A percentile compares a stretch with the other conserved stretches of the same genome.
These are phyloP conservation scores for Spencermartinsiella europaea DNA, from an alignment of 805 yeast species.

Conservation along the genomic window DNA sequence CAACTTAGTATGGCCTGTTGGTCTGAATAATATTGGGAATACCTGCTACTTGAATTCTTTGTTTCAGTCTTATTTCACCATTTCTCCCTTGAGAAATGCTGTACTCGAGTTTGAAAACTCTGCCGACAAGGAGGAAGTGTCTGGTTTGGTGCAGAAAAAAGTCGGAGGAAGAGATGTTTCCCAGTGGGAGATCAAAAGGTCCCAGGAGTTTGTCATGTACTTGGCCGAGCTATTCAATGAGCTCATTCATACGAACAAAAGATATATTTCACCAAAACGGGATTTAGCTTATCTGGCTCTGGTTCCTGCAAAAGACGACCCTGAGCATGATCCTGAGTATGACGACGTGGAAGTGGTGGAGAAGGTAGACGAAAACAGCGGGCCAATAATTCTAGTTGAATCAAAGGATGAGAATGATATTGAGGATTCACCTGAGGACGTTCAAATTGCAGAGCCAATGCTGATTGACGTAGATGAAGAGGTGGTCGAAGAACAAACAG, in stretches of 20 bases:
- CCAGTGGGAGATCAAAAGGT: conserved; percentile 70
- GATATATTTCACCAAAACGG: conserved; percentile 74
- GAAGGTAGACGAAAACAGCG: background rate
- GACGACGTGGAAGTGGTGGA: conserved; percentile 1
- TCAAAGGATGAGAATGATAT: background rate
- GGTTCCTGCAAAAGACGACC: conserved; percentile 32
- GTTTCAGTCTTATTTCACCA: conserved; percentile 82
- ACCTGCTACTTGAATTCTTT: conserved; percentile 92
- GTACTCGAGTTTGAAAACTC: conserved; percentile 48
- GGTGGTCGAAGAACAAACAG: conserved; percentile 1
- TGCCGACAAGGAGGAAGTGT: conserved; percentile 12
- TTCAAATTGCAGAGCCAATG: background rate
- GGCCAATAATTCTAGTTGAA: background rate
- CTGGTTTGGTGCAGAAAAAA: conserved; percentile 46
- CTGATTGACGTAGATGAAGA: background rate
- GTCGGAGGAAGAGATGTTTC: conserved; percentile 85
- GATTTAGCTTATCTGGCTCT: conserved; percentile 88
- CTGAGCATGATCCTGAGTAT: conserved; percentile 18
- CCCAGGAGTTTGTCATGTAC: conserved; percentile 74
- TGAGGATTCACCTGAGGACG: background rate
- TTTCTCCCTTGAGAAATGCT: conserved; percentile 70
- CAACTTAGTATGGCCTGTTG: conserved; percentile 71
- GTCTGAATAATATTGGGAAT: conserved; percentile 90
- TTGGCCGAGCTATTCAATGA: conserved; percentile 63
- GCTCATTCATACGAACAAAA: conserved; percentile 55